Evolutionary conservation across 495 filamentous ascomycete species (phyloP).

Genomic region (Tuber melanosporum): DNA sequence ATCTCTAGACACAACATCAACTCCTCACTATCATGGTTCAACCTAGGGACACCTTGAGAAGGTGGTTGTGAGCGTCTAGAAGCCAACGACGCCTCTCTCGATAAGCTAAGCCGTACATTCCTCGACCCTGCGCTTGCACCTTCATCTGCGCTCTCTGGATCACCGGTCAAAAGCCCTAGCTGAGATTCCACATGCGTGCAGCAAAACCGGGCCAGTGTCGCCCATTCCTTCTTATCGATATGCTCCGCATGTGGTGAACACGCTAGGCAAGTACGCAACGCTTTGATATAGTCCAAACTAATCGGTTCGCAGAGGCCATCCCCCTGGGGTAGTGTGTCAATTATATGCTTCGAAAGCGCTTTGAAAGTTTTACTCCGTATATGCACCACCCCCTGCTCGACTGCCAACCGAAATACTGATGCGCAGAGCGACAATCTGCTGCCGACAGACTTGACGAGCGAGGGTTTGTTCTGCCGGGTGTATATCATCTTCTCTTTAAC

Average conservation of each 20-base stretch:
- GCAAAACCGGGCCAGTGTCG: conserved; percentile 31
- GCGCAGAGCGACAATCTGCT: conserved; percentile 63
- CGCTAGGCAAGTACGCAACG: conserved; percentile 61
- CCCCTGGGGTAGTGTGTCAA: conserved; percentile 61
- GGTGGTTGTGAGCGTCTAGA: conserved; percentile 41
- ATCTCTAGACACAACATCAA: conserved; percentile 60
- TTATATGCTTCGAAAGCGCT: conserved; percentile 72
- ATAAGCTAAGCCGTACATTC: conserved; percentile 34
- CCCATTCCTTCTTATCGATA: conserved; percentile 61
- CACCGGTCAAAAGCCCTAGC: conserved; percentile 39
- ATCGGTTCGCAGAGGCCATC: conserved; percentile 66
- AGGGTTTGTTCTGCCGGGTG: conserved; percentile 50
- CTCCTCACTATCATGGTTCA: conserved; percentile 48
- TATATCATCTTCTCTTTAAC: conserved; percentile 61
- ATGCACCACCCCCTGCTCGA: conserved; percentile 60
- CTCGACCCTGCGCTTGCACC: conserved; percentile 28
- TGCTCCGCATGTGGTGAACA: conserved; percentile 72
- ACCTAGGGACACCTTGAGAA: conserved; percentile 32
- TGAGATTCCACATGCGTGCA: conserved; percentile 41
- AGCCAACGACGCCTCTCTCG: conserved; percentile 37
- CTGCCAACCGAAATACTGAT: conserved; percentile 61
- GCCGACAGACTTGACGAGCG: conserved; percentile 46
- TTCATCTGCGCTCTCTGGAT: conserved; percentile 15
- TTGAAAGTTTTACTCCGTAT: conserved; percentile 69
- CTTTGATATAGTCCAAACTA: conserved; percentile 69